A percentile compares a stretch with the other conserved stretches of the same genome.
These are phyloP conservation scores for Trichoderma pleuroti DNA, from an alignment of 2,329 filamentous ascomycete species.

Conservation along the genomic window DNA sequence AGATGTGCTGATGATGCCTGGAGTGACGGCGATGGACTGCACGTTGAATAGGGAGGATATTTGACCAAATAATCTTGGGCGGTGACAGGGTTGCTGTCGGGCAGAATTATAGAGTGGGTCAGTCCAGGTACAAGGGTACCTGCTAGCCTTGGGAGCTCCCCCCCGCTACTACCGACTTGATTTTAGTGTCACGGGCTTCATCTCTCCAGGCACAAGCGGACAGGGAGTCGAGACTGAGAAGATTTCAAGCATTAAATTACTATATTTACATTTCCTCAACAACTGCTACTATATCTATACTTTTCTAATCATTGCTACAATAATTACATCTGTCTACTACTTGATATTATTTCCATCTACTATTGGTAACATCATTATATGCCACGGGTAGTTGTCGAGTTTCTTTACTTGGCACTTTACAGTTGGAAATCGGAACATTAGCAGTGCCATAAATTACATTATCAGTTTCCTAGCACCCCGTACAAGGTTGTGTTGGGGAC, in stretches of 20 bases:
- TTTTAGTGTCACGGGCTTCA: background rate
- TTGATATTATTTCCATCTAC: too few relatives aligned
- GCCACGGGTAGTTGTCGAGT: background rate
- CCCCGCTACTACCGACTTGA: background rate
- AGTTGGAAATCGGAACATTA: background rate
- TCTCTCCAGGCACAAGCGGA: too few relatives aligned
- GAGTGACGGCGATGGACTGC: background rate
- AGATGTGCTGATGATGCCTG: conserved; percentile 4
- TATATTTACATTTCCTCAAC: too few relatives aligned
- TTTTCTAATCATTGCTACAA: too few relatives aligned
- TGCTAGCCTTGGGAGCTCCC: background rate
- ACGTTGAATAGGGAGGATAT: background rate
- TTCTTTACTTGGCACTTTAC: background rate
- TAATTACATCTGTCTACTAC: too few relatives aligned
- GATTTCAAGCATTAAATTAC: too few relatives aligned
- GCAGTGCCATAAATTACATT: background rate
- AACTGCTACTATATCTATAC: too few relatives aligned
- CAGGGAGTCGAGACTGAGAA: too few relatives aligned
- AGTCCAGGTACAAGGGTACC: background rate
- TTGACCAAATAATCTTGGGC: background rate
- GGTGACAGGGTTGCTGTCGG: conserved; percentile 3
- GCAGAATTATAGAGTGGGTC: conserved; percentile 3
- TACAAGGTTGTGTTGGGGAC: background rate
- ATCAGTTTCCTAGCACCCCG: background rate
- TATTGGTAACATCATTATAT: background rate